Evolutionary conservation across 2,329 filamentous ascomycete species (phyloP), one percentile per base, ranked within the genome.

Genomic region (Metarhizium album): DNA sequence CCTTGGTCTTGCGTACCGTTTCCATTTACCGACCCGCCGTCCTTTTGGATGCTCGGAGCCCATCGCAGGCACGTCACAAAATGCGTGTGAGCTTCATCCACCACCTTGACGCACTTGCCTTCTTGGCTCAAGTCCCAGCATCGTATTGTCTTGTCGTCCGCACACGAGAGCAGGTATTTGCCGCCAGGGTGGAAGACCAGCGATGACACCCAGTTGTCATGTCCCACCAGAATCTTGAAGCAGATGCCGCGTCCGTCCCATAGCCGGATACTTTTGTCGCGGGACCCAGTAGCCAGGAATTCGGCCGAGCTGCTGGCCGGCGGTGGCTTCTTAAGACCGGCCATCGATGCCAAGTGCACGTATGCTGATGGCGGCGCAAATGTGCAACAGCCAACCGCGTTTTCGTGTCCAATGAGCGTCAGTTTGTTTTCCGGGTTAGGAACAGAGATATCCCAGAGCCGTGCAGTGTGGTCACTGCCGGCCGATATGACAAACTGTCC

Each of bases 101-200:
- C 71, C 1, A 82, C 83, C 67, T 91, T 91, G 58, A 95, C 89
- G 60, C 89, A 91, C 62, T 90, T 90, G 42, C 87, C 88, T 65
- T 95, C 90, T 64, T 97, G 91, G 24, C 79, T 78, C 24, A 97
- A 72, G 70, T 97, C 91, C 91, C 91, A 97, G 72, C 90, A 96
- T 50, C 90, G 78, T 53, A 97, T 75, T 4, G 88, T 90, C 71
- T 93, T 95, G 70, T 97, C 91, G 64, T 97, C 91, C 16, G 85
- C 80, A 20, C 86, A 87, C 6, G 85, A 90, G 5, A 97, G 70
- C 1, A 97, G 76, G 61, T 93, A 96, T 67, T 91, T 94, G 42
- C 91, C 91, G 8, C 88, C 87, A 0, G 91, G 91, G 61, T 96
- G 91, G 66, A 95, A 97, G 9, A 89, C 82, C 5, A 96, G 69